Evolutionary conservation across 2,329 filamentous ascomycete species (phyloP).

Genomic region (Fusarium sp.): DNA sequence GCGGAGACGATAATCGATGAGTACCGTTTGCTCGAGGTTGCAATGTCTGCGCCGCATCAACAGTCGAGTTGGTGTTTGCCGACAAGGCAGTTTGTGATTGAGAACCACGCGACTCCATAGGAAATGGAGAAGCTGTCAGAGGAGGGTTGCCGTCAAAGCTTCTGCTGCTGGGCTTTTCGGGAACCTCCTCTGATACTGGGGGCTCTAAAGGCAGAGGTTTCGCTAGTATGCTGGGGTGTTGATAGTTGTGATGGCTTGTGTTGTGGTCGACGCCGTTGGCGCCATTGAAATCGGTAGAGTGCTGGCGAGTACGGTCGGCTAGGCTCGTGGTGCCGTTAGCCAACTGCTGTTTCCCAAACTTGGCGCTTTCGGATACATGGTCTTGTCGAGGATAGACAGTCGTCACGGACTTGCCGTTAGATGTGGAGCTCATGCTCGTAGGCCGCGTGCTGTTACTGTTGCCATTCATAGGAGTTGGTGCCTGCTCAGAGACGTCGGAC

Average conservation of each 20-base stretch:
- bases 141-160: conserved; percentile 26
- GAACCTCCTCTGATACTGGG: conserved; percentile 20
- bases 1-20: conserved; percentile 72
- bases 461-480: conserved; percentile 55
- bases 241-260: conserved; percentile 21
- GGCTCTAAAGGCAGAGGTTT: conserved; percentile 40
- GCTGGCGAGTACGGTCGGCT: conserved; percentile 44
- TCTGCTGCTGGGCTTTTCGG: conserved; percentile 27
- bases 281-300: conserved; percentile 35
- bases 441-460: conserved; percentile 51
- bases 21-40: conserved; percentile 46
- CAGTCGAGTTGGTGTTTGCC: conserved; percentile 38
- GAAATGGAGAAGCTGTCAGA: conserved; percentile 18
- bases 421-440: conserved; percentile 67
- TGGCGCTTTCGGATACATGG: conserved; percentile 28
- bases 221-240: conserved; percentile 27
- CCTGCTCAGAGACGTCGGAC: conserved; percentile 60
- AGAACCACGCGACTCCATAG: conserved; percentile 29
- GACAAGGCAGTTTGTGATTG: conserved; percentile 30
- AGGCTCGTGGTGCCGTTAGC: conserved; percentile 44
- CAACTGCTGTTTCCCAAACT: conserved; percentile 36
- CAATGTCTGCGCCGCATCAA: conserved; percentile 43
- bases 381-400: conserved; percentile 44
- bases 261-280: conserved; percentile 3
- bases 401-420: conserved; percentile 62